Percentiles rank a stretch among this genome's conserved stretches.
These are phyloP conservation scores for Curvularia hawaiiensis DNA, from an alignment of 2,329 filamentous ascomycete genomes.

Conservation along the genomic window DNA sequence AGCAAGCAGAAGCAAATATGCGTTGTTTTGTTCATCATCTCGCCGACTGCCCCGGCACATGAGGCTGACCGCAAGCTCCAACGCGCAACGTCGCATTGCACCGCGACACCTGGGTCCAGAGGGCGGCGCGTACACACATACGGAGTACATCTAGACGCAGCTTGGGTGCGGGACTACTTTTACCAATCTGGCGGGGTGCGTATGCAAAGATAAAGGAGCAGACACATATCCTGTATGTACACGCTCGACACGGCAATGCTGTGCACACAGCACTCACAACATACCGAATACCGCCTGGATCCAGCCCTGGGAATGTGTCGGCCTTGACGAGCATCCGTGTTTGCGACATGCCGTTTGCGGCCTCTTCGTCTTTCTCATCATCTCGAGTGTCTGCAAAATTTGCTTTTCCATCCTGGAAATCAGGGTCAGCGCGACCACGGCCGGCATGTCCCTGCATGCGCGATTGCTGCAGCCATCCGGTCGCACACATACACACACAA, in stretches of 20 bases:
- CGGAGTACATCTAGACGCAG: background rate
- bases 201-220: slow-evolving; percentile 17
- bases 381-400: slow-evolving; percentile 3
- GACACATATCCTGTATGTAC: slow-evolving; percentile 1
- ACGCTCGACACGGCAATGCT: slow-evolving; percentile 14
- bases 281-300: slow-evolving; percentile 5
- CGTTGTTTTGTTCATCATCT: slow-evolving; percentile 3
- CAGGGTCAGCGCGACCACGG: slow-evolving; percentile 8
- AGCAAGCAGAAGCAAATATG: slow-evolving; percentile 16
- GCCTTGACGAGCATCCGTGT: slow-evolving; percentile 10
- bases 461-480: slow-evolving; percentile 15
- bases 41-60: background rate
- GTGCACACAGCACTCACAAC: slow-evolving; percentile 5
- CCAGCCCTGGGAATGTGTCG: slow-evolving; percentile 18
- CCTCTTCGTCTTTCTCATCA: background rate
- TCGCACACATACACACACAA: slow-evolving; percentile 2
- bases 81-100: background rate
- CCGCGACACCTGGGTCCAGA: background rate
- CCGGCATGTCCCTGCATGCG: slow-evolving; percentile 11
- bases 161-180: background rate
- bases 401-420: background rate
- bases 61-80: background rate
- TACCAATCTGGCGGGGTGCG: slow-evolving; percentile 1
- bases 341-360: background rate
- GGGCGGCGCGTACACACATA: background rate